Evolutionary conservation across 202 grass and related monocot genomes (phyloP), one percentile per base, ranked within the genome.

Genomic region (Saccharum hybrid): DNA sequence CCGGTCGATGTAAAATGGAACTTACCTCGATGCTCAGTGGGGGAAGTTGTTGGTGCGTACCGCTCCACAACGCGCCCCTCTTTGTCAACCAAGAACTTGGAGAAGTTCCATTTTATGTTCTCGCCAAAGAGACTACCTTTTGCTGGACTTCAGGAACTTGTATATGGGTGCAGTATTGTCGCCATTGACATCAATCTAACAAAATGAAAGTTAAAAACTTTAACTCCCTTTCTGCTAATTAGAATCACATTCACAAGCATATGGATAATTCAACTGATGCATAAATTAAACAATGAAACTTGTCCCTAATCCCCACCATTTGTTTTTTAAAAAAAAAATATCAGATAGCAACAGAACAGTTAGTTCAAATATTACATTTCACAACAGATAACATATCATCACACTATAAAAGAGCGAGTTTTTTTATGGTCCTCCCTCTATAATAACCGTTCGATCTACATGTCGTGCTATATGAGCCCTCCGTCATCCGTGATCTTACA

Each of bases 61-160:
- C 96, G 96, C 70, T 95, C 90, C 67, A 96, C 78, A 22, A 98
- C 93, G 71, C 13, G 66, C 2, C 96, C 96, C 39, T 95, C 90
- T 88, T 96, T 94, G 83, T 98, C 88, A 23, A 90, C 91, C 86
- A 98, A 84, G 75, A 98, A 98, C 83, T 98, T 98, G 1, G 96
- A 87, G 88, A 98, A 98, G 81, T 98, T 98, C 96, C 96, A 98
- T 65, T 96, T 98, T 49, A 98, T 98, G 52, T 89, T 72, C 22
- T 94, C 89, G 0, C 96, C 96, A 5, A 98, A 98, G 54, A 98
- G 43, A 40, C 93, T 30, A 14, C 93, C 93, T 96, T 96, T 98
- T 98, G 85, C 89, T 96, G 7, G 83, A 87, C 83, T 98, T 98
- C 74, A 96, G 91, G 75, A 94, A 98, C 84, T 98, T 98, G 89